A percentile compares a stretch with the other conserved stretches of the same genome.
phyloP scores from a whole-genome alignment of 225 moss, liverwort and hornwort genomes.

The Anthoceros angustus region DNA sequence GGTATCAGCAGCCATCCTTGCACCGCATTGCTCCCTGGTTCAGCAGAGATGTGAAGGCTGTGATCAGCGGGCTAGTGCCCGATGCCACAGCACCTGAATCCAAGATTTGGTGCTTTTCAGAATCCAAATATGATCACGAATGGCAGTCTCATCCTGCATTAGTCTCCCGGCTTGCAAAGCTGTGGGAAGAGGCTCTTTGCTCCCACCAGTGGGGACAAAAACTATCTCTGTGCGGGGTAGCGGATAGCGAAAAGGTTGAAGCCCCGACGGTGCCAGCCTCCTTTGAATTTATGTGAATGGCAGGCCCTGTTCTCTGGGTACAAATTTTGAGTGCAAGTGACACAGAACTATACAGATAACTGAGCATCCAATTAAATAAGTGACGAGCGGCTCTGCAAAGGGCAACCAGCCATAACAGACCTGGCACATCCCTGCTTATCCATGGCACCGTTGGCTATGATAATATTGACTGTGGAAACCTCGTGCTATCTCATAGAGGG shows the following conservation, averaged over 20 bases:
- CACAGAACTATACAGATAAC: no score
- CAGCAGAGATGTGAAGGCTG: constrained; percentile 20
- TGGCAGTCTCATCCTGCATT: constrained; percentile 20
- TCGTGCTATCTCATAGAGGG: no score
- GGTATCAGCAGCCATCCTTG: constrained; percentile 45
- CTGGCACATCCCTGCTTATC: no score
- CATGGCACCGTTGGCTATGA: no score
- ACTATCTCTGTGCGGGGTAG: background rate
- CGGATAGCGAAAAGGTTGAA: background rate
- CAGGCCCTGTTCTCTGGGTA: no score
- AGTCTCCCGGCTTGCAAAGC: constrained; percentile 9
- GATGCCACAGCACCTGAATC: constrained; percentile 18
- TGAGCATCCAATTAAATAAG: no score
- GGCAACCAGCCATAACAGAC: no score
- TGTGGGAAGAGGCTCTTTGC: constrained; percentile 49
- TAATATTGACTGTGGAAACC: no score
- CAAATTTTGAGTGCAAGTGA: no score
- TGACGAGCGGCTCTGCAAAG: no score
- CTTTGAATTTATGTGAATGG: no score
- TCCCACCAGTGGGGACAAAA: constrained; percentile 10
- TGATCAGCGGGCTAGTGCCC: constrained; percentile 5
- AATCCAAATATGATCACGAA: constrained; percentile 11
- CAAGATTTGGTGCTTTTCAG: constrained; percentile 37
- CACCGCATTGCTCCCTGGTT: constrained; percentile 52
- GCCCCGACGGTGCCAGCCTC: background rate